Conservation (phyloP, 371 early-diverging fungal species). For the Entomophthora muscae region DNA sequence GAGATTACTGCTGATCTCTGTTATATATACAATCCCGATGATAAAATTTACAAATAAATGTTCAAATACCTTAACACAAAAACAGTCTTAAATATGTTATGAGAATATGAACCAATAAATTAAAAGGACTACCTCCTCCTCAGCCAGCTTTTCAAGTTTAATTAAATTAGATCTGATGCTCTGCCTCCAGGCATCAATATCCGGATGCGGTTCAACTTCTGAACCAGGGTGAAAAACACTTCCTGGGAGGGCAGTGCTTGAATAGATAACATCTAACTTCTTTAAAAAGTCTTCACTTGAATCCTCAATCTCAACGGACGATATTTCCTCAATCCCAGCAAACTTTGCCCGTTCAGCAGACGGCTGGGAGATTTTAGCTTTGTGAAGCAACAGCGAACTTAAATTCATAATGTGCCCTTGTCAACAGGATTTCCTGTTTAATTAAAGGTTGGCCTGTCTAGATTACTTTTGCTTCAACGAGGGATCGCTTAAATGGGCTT, state of each 20-base stretch:
- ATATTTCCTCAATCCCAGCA: not conserved
- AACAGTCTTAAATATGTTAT: not conserved
- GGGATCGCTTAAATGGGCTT: too few relatives aligned
- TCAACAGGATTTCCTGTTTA: too few relatives aligned
- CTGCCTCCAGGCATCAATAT: not conserved
- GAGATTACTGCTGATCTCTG: too few relatives aligned
- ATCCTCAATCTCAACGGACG: not conserved
- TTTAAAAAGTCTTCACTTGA: not conserved
- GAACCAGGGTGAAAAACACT: not conserved
- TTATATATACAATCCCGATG: too few relatives aligned
- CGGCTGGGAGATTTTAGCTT: too few relatives aligned
- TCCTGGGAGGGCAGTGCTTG: not conserved
- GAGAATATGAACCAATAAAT: not conserved
- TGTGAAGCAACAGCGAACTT: too few relatives aligned
- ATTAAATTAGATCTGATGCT: not conserved
- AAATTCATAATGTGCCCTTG: too few relatives aligned
- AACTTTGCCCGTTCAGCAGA: too few relatives aligned
- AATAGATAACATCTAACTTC: not conserved
- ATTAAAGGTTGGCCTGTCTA: too few relatives aligned
- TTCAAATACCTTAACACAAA: not conserved
- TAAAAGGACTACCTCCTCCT: not conserved
- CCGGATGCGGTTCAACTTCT: not conserved
- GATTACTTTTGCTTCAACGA: too few relatives aligned
- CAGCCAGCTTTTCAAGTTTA: not conserved
- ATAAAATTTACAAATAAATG: not conserved